Percentiles rank a stretch among this genome's conserved stretches.
phyloP scores from a whole-genome alignment of 2,329 filamentous ascomycete species.

The Fusarium avenaceum region DNA sequence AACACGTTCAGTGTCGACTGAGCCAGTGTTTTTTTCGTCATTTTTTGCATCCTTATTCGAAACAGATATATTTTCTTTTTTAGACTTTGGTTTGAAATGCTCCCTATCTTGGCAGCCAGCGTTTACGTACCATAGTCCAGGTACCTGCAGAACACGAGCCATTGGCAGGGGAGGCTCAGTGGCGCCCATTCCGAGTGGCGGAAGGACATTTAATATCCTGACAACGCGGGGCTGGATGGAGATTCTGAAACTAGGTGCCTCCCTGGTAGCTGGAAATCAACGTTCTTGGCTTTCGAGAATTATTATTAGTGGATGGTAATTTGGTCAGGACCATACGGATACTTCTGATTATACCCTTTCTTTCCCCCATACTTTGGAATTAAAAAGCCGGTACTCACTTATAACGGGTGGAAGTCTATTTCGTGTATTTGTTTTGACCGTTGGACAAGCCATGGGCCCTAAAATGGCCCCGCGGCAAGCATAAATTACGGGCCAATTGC shows the following conservation, averaged over 20 bases:
- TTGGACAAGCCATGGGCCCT: neutral
- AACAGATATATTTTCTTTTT: neutral
- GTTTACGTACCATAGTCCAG: conserved; percentile 24
- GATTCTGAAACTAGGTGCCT: conserved; percentile 39
- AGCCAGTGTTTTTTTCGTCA: neutral
- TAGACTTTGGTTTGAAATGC: neutral
- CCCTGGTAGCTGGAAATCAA: conserved; percentile 27
- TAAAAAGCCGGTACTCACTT: neutral
- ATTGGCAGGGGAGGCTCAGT: conserved; percentile 9
- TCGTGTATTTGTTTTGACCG: neutral
- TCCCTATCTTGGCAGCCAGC: conserved; percentile 10
- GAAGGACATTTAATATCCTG: conserved; percentile 31
- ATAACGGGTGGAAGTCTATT: neutral
- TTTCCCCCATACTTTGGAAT: neutral
- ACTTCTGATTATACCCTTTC: conserved; percentile 4
- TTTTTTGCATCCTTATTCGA: neutral
- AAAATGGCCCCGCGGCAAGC: conserved; percentile 8
- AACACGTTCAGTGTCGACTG: neutral
- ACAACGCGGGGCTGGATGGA: conserved; percentile 25
- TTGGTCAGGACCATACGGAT: neutral
- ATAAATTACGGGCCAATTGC: conserved; percentile 21
- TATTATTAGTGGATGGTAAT: conserved; percentile 1
- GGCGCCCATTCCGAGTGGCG: conserved; percentile 40
- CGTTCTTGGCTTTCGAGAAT: conserved; percentile 2
- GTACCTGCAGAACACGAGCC: neutral